phyloP scores from a whole-genome alignment of 108 stramenopile species.

The Nitzschia sp. region DNA sequence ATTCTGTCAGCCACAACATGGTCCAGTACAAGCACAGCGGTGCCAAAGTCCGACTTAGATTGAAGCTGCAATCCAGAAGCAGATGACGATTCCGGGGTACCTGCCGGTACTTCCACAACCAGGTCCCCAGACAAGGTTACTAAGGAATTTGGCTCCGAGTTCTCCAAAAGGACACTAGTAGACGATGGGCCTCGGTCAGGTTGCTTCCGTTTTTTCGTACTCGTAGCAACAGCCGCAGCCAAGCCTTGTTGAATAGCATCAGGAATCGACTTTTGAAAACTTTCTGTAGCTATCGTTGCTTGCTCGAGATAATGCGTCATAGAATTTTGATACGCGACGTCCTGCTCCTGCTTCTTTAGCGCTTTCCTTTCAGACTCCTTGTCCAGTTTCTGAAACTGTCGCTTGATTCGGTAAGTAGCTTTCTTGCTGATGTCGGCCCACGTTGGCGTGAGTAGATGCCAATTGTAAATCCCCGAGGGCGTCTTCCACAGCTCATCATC shows the following conservation, averaged over 20 bases:
- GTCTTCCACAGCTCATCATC: constrained; percentile 66
- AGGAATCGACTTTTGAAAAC: constrained; percentile 28
- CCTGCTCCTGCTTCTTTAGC: constrained; percentile 46
- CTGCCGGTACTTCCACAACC: constrained; percentile 38
- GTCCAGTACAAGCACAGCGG: constrained; percentile 63
- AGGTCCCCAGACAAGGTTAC: constrained; percentile 73
- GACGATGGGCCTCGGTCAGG: background rate
- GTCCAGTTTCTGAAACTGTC: constrained; percentile 56
- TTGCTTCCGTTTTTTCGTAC: constrained; percentile 24
- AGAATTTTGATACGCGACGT: constrained; percentile 45
- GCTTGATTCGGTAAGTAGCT: constrained; percentile 56
- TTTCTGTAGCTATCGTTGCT: constrained; percentile 40
- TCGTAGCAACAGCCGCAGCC: constrained; percentile 25
- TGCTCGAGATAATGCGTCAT: constrained; percentile 60
- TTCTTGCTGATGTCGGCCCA: constrained; percentile 90
- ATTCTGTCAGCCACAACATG: background rate
- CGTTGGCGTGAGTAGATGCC: constrained; percentile 88
- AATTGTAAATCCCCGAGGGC: constrained; percentile 84
- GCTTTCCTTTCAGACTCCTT: constrained; percentile 28
- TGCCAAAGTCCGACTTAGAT: constrained; percentile 84
- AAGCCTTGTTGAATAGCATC: constrained; percentile 65
- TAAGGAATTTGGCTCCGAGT: constrained; percentile 43
- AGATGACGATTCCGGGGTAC: constrained; percentile 1
- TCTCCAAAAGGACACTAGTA: constrained; percentile 7
- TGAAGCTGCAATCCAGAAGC: constrained; percentile 48